These are phyloP conservation scores for Trichocladium antarcticum DNA, from an alignment of 495 filamentous ascomycete genomes.

Conservation along the genomic window DNA sequence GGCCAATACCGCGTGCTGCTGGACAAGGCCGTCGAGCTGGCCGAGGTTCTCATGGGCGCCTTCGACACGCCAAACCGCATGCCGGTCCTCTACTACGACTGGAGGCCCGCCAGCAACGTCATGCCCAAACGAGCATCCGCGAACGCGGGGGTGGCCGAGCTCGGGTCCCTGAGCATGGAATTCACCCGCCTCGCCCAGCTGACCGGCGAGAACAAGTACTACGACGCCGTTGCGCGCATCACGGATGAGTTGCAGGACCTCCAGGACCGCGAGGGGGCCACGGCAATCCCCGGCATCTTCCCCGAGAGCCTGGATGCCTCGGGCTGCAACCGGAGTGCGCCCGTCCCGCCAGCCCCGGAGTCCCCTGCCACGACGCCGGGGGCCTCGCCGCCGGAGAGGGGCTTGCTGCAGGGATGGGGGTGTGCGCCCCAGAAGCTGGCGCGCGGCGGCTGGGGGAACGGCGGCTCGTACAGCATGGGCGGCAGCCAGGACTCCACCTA, in stretches of 20 bases:
- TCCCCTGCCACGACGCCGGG: too few species aligned
- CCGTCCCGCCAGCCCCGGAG: constrained; percentile 6
- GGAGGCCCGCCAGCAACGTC: constrained; percentile 57
- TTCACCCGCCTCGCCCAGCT: constrained; percentile 90
- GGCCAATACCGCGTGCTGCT: constrained; percentile 52
- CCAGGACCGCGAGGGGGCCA: constrained; percentile 51
- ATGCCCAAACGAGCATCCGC: constrained; percentile 55
- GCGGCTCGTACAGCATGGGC: constrained; percentile 49
- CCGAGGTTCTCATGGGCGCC: constrained; percentile 75
- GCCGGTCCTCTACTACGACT: constrained; percentile 78
- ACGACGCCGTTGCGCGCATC: constrained; percentile 88
- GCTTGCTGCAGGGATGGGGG: too few species aligned
- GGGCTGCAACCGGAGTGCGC: constrained; percentile 41
- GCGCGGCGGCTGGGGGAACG: constrained; percentile 24
- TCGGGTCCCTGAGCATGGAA: constrained; percentile 86
- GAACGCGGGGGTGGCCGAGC: constrained; percentile 62
- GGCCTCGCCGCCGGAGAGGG: too few species aligned
- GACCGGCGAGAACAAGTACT: constrained; percentile 78
- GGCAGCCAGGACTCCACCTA: constrained; percentile 84
- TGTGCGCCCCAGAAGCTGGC: constrained; percentile 47
- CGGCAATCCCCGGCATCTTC: constrained; percentile 72
- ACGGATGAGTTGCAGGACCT: constrained; percentile 74
- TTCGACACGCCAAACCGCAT: constrained; percentile 97
- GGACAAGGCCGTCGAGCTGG: constrained; percentile 80
- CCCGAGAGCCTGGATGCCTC: constrained; percentile 67